These are phyloP conservation scores for Penicillium freii DNA, from an alignment of 2,329 filamentous ascomycete species.

Conservation along the genomic window DNA sequence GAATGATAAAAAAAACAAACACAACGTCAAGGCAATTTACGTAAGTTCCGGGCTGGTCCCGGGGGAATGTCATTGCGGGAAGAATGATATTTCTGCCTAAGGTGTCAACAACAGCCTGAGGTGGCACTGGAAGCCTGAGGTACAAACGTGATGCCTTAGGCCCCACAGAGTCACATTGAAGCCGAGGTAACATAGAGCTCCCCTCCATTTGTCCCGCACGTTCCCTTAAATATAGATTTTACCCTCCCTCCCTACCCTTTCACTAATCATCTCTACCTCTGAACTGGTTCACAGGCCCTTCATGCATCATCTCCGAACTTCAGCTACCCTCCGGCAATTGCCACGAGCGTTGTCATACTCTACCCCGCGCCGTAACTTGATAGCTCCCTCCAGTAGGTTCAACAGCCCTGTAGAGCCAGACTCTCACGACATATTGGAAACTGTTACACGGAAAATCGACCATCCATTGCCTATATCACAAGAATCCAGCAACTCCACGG, in stretches of 20 bases:
- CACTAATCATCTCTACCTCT: background rate
- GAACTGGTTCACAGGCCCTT: background rate
- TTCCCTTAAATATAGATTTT: background rate
- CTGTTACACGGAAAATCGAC: background rate
- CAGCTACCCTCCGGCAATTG: constrained; percentile 7
- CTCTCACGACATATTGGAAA: background rate
- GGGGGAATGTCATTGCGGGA: background rate
- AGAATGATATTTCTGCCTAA: background rate
- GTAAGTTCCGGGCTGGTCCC: constrained; percentile 11
- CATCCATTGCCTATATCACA: background rate
- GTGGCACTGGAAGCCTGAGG: background rate
- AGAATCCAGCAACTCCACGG: background rate
- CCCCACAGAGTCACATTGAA: background rate
- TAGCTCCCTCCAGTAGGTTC: constrained; percentile 7
- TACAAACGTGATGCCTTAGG: background rate
- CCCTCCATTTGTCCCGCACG: background rate
- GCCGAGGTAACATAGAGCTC: constrained; percentile 3
- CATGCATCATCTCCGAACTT: constrained; percentile 12
- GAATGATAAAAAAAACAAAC: constrained; percentile 16
- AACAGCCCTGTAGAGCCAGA: background rate
- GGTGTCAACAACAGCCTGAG: background rate
- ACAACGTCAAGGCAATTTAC: constrained; percentile 13
- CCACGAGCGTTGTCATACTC: constrained; percentile 5
- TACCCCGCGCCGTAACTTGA: constrained; percentile 11
- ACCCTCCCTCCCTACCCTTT: background rate